phyloP scores from a whole-genome alignment of 2,329 filamentous ascomycete species.

The Apiospora koreana region DNA sequence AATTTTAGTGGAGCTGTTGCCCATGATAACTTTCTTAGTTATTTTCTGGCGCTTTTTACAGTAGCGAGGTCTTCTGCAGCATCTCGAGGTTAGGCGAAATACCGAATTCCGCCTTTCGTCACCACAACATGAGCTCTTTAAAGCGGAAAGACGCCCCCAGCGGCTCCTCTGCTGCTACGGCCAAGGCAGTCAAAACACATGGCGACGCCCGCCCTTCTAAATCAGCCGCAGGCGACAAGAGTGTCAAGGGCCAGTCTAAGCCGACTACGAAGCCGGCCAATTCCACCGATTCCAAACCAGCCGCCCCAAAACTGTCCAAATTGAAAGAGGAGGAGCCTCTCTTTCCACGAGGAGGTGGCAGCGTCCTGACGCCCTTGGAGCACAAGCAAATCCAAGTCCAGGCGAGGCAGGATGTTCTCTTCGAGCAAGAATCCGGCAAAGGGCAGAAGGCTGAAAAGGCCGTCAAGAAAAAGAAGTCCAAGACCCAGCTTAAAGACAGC shows the following conservation, averaged over 20 bases:
- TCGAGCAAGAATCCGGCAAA: slow-evolving; percentile 72
- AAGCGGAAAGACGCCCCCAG: slow-evolving; percentile 61
- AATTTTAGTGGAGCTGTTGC: slow-evolving; percentile 11
- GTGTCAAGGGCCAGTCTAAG: slow-evolving; percentile 35
- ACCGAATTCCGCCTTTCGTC: slow-evolving; percentile 5
- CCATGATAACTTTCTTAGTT: slow-evolving; percentile 11
- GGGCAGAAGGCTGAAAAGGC: slow-evolving; percentile 42
- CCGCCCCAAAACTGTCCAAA: slow-evolving; percentile 42
- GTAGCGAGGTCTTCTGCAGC: not conserved
- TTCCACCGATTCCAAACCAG: slow-evolving; percentile 27
- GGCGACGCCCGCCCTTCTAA: slow-evolving; percentile 51
- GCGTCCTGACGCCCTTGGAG: slow-evolving; percentile 87
- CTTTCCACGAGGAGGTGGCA: slow-evolving; percentile 91
- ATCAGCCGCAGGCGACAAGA: slow-evolving; percentile 42
- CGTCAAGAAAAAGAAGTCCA: slow-evolving; percentile 58
- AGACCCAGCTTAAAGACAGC: slow-evolving; percentile 51
- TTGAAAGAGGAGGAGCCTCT: slow-evolving; percentile 80
- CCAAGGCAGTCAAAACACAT: slow-evolving; percentile 49
- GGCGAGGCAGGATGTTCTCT: slow-evolving; percentile 87
- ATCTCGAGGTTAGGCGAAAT: not conserved
- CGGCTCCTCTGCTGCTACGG: slow-evolving; percentile 41
- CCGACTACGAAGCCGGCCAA: slow-evolving; percentile 25
- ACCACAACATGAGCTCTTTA: slow-evolving; percentile 51
- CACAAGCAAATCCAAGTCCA: slow-evolving; percentile 96
- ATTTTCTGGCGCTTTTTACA: slow-evolving; percentile 11